Evolutionary conservation across 2,329 filamentous ascomycete species (phyloP), one percentile per base, ranked within the genome.

Genomic region (Aspergillus versicolor): DNA sequence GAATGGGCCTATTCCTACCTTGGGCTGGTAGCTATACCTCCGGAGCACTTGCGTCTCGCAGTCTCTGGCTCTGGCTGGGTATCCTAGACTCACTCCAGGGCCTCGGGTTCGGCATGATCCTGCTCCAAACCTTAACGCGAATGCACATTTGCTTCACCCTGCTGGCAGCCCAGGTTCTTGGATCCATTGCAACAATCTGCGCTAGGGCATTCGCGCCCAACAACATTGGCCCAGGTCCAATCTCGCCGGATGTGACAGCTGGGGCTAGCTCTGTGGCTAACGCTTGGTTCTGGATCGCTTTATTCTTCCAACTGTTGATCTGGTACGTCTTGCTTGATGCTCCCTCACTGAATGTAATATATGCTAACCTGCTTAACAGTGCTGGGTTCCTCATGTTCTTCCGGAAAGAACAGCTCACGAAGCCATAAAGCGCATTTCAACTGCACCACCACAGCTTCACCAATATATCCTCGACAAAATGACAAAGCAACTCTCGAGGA

Each of bases 61-160:
- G 77, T 54, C 71, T 88, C 4, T 88, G 86, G 86, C 77, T 88
- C 11, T 89, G 86, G 85, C 80, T 89, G 0, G 86, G 86, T 41
- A 79, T 88, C 4, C 75, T 88, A 9, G 86, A 89, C 63, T 79
- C 83, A 9, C 73, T 88, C 6, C 86, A 89, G 68, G 84, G 85
- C 40, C 81, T 88, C 2, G 86, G 86, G 2, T 82, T 88, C 54
- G 86, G 86, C 53, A 88, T 88, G 85, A 84, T 88, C 51, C 75
- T 89, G 4, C 72, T 88, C 42, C 84, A 87, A 67, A 88, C 85
- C 0, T 71, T 87, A 62, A 88, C 86, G 1, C 76, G 86, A 19
- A 80, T 87, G 68, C 86, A 89, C 65, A 85, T 88, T 56, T 79
- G 82, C 53, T 86, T 85, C 62, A 83, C 84, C 0, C 74, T 88